phyloP scores from a whole-genome alignment of 2,329 filamentous ascomycete species.

The Sporothrix curviconia region DNA sequence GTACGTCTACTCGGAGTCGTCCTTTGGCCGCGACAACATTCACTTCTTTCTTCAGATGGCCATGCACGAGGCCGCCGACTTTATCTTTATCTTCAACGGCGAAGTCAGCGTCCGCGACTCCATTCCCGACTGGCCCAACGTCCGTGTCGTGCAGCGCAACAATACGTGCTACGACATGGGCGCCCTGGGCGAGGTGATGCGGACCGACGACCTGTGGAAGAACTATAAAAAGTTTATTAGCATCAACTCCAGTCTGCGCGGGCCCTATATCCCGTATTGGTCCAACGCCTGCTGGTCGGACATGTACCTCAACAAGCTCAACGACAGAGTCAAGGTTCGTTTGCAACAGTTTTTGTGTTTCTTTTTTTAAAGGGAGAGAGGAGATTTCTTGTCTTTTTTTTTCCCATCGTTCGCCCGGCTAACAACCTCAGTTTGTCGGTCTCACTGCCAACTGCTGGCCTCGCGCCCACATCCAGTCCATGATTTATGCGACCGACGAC shows the following conservation, averaged over 20 bases:
- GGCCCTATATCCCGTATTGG: constrained; percentile 33
- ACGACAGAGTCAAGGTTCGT: constrained; percentile 27
- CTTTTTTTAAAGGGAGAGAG: too few species aligned
- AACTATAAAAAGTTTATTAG: constrained; percentile 32
- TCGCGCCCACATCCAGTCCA: constrained; percentile 31
- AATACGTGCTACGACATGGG: constrained; percentile 33
- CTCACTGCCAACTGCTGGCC: constrained; percentile 32
- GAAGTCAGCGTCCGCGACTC: constrained; percentile 21
- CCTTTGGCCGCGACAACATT: constrained; percentile 27
- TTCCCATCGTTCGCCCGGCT: neutral
- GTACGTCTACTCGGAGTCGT: constrained; percentile 33
- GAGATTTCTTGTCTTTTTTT: neutral
- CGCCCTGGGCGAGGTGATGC: constrained; percentile 30
- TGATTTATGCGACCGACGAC: constrained; percentile 33
- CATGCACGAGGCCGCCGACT: constrained; percentile 32
- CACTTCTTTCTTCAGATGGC: constrained; percentile 32
- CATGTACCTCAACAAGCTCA: constrained; percentile 27
- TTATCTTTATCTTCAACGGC: constrained; percentile 35
- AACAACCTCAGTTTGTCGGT: constrained; percentile 26
- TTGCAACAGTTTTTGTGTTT: too few species aligned
- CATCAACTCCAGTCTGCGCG: constrained; percentile 31
- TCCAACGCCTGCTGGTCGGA: constrained; percentile 32
- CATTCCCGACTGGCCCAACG: constrained; percentile 28
- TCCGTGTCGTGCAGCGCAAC: constrained; percentile 26
- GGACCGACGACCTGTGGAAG: constrained; percentile 27